Percentiles rank a stretch among this genome's conserved stretches.
Evolutionary conservation across 2,329 filamentous ascomycete species (phyloP).

Genomic region (Trichoderma atroviride): DNA sequence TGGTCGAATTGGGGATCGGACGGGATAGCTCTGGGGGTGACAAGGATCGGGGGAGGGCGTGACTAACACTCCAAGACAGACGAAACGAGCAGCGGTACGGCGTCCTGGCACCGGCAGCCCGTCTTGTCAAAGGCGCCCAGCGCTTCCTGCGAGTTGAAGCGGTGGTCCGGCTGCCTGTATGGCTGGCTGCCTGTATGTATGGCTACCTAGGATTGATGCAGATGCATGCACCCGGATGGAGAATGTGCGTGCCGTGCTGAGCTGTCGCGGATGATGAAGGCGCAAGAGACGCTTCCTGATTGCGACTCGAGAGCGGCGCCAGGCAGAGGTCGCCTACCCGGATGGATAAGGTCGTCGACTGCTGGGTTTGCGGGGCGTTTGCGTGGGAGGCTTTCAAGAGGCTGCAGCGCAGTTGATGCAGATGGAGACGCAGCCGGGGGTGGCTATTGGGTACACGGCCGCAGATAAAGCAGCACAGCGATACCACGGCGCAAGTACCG

Average conservation of each 20-base stretch:
- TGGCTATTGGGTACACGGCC: constrained; percentile 8
- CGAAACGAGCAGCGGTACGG: constrained; percentile 4
- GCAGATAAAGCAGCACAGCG: constrained; percentile 5
- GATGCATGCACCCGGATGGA: constrained; percentile 20
- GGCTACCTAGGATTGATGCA: background rate
- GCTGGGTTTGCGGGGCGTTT: constrained; percentile 26
- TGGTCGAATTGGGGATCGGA: constrained; percentile 25
- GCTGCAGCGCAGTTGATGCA: constrained; percentile 27
- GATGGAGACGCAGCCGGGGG: constrained; percentile 22
- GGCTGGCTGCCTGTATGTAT: background rate
- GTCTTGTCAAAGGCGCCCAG: background rate
- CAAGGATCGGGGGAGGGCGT: constrained; percentile 31
- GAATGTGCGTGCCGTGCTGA: background rate
- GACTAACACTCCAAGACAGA: constrained; percentile 32
- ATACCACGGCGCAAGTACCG: constrained; percentile 21
- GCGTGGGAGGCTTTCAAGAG: constrained; percentile 28
- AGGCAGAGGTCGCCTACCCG: constrained; percentile 22
- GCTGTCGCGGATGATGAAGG: constrained; percentile 9
- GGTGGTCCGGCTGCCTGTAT: background rate
- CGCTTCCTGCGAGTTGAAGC: too few species aligned
- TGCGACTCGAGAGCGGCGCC: constrained; percentile 20
- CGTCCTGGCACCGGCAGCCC: constrained; percentile 6
- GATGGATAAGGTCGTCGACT: constrained; percentile 8
- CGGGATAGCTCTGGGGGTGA: constrained; percentile 22
- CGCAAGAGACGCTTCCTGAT: constrained; percentile 8